Evolutionary conservation across 73 alveolate genomes (phyloP).

Genomic region (Symbiodinium pilosum): DNA sequence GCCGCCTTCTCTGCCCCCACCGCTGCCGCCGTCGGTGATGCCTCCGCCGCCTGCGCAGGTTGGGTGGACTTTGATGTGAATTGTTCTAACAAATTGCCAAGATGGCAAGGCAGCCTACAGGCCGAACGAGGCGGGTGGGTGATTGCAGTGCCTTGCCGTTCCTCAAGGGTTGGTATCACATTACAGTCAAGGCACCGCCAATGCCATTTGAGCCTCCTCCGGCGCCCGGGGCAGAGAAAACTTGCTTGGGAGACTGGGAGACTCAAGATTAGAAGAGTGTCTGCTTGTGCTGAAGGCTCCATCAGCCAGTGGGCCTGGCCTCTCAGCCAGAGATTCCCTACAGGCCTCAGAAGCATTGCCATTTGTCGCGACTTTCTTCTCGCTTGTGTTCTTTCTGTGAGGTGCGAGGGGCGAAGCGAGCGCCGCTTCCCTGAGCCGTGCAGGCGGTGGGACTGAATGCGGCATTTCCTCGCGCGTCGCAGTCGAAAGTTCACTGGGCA

Average conservation of each 20-base stretch:
- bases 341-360: background rate
- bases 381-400: background rate
- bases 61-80: too few species aligned
- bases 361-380: background rate
- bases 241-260: background rate
- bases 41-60: background rate
- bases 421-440: background rate
- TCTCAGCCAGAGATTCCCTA: background rate
- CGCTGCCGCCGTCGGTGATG: background rate
- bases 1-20: background rate
- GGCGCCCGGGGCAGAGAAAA: background rate
- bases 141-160: background rate
- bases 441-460: background rate
- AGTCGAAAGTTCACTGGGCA: background rate
- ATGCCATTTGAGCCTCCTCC: background rate
- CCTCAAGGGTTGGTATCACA: background rate
- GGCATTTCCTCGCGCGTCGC: background rate
- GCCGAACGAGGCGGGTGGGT: background rate
- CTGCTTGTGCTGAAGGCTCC: background rate
- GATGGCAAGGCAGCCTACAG: background rate
- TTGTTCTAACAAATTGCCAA: background rate
- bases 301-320: background rate
- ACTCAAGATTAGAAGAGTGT: background rate
- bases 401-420: conserved; percentile 9
- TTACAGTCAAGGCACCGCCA: background rate